Percentiles rank a stretch among this genome's conserved stretches.
phyloP scores from a whole-genome alignment of 768 basidiomycete genomes.

The Boletus rufocinnamomeus region DNA sequence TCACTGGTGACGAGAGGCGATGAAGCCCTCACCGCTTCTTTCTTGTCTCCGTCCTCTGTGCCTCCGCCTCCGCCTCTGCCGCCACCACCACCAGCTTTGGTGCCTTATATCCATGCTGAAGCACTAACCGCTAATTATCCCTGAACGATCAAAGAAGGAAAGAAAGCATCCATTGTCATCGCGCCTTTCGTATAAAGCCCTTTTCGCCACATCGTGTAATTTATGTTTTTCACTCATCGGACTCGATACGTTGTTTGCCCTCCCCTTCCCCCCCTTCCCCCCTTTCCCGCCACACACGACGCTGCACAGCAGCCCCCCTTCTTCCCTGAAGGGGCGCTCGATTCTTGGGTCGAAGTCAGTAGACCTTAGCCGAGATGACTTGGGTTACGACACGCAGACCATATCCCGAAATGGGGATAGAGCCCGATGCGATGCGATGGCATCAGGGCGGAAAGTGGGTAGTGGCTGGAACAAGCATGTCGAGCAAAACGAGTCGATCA shows the following conservation, averaged over 20 bases:
- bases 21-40: conserved; percentile 1
- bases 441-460: background rate
- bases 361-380: background rate
- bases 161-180: background rate
- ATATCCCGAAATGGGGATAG: background rate
- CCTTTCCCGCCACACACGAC: background rate
- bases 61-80: conserved; percentile 7
- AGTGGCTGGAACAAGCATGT: too few species aligned
- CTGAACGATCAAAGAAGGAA: background rate
- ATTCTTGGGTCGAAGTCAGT: background rate
- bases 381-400: background rate
- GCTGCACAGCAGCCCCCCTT: background rate
- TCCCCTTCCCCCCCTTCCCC: too few species aligned
- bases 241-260: background rate
- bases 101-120: conserved; percentile 5
- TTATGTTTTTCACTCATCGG: background rate
- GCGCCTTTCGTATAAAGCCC: background rate
- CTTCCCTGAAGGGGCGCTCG: background rate
- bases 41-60: background rate
- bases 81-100: background rate
- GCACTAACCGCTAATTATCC: background rate
- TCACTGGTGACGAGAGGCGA: conserved; percentile 17
- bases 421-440: background rate
- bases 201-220: background rate
- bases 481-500: too few species aligned